phyloP scores from a whole-genome alignment of 164 flowering plant genomes.

The Santalum album region DNA sequence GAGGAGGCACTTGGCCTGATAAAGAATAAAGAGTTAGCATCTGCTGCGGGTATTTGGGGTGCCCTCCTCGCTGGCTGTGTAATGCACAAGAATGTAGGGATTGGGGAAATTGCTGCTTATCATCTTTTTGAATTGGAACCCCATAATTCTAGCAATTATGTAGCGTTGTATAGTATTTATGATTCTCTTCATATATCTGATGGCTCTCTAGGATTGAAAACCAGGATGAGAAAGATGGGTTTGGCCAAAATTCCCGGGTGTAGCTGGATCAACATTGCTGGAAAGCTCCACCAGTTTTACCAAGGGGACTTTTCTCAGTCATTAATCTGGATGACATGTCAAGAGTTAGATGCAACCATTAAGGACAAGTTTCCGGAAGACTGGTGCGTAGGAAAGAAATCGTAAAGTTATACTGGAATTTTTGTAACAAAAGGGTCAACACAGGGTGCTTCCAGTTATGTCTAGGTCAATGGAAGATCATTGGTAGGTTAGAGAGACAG shows the following conservation, averaged over 20 bases:
- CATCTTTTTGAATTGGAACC: conserved; percentile 50
- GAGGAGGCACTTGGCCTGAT: conserved; percentile 39
- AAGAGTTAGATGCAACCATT: conserved; percentile 21
- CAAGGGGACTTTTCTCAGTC: conserved; percentile 35
- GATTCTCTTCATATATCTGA: conserved; percentile 31
- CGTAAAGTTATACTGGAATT: neutral
- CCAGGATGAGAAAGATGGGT: conserved; percentile 40
- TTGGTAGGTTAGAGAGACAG: neutral
- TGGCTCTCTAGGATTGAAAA: conserved; percentile 25
- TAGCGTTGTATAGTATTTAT: conserved; percentile 46
- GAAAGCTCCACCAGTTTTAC: conserved; percentile 29
- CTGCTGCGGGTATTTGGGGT: conserved; percentile 55
- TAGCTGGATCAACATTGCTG: conserved; percentile 38
- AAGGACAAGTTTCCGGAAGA: conserved; percentile 3
- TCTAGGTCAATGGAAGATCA: too few relatives aligned
- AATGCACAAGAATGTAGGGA: conserved; percentile 40
- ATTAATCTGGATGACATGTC: conserved; percentile 11
- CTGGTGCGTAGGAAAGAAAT: neutral
- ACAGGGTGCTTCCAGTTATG: neutral
- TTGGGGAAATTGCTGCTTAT: conserved; percentile 53
- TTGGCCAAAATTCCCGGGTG: conserved; percentile 44
- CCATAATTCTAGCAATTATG: conserved; percentile 46
- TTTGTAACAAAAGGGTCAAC: too few relatives aligned
- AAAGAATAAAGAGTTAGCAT: conserved; percentile 19
- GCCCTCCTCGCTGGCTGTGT: conserved; percentile 49